phyloP scores from a whole-genome alignment of 129 eudicot genomes.

The Flaveria robusta region DNA sequence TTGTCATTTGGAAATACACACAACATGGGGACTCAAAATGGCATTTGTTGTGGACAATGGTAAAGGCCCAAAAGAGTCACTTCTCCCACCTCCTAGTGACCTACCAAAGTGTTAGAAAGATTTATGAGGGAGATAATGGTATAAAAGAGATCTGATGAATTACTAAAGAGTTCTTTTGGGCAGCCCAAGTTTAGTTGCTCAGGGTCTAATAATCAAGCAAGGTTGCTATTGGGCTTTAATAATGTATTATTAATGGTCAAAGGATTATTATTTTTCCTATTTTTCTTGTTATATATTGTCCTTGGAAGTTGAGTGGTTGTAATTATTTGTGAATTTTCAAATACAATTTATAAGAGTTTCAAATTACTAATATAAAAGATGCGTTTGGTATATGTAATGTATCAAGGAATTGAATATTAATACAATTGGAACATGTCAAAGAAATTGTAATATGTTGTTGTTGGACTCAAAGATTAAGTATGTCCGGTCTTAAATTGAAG shows the following conservation, averaged over 20 bases:
- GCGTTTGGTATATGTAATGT: background rate
- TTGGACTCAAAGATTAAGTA: too few relatives aligned
- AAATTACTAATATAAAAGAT: background rate
- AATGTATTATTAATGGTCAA: background rate
- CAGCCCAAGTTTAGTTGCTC: constrained; percentile 37
- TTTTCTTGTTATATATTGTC: background rate
- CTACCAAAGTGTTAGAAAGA: constrained; percentile 60
- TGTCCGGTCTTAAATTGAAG: too few relatives aligned
- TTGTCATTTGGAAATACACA: constrained; percentile 82
- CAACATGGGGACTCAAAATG: constrained; percentile 95
- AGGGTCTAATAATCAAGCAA: constrained; percentile 31
- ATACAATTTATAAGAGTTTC: background rate
- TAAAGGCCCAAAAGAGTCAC: constrained; percentile 65
- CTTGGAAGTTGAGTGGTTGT: constrained; percentile 38
- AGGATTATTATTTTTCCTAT: background rate
- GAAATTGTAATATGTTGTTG: too few relatives aligned
- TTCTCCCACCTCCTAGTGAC: constrained; percentile 70
- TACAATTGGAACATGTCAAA: too few relatives aligned
- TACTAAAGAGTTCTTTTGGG: constrained; percentile 34
- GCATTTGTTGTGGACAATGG: constrained; percentile 93
- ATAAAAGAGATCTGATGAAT: background rate
- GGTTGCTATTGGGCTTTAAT: constrained; percentile 19
- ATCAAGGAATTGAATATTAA: too few relatives aligned
- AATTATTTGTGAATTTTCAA: constrained; percentile 18
- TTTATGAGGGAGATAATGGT: background rate